Conservation (phyloP, 495 filamentous ascomycete species). For the Aspergillus biplanus region DNA sequence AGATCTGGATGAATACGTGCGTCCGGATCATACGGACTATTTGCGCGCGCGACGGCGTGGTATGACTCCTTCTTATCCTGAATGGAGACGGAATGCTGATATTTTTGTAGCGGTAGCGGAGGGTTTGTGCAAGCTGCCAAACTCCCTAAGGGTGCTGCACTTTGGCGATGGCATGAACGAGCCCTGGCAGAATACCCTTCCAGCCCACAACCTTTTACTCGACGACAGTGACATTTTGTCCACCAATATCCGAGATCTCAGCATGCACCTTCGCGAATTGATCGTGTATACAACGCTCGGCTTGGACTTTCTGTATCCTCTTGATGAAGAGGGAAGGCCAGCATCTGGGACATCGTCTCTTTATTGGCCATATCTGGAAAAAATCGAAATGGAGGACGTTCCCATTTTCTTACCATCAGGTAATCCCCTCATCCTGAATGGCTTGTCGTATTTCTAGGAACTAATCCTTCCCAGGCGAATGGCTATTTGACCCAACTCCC, state of each 20-base stretch:
- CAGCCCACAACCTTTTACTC: background rate
- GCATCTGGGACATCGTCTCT: background rate
- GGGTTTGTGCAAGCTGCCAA: background rate
- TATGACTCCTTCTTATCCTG: background rate
- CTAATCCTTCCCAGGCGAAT: constrained; percentile 9
- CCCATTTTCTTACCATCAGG: constrained; percentile 1
- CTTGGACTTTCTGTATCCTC: constrained; percentile 11
- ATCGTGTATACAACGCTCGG: background rate
- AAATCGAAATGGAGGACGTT: background rate
- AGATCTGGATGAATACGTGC: background rate
- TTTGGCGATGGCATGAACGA: background rate
- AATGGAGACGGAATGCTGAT: background rate
- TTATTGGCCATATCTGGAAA: constrained; percentile 10
- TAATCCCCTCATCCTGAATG: background rate
- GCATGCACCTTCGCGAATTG: background rate
- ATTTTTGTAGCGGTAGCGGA: background rate
- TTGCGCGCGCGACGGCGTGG: background rate
- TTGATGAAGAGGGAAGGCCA: constrained; percentile 1
- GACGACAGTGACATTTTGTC: constrained; percentile 3
- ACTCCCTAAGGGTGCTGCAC: background rate
- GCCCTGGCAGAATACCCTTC: constrained; percentile 3
- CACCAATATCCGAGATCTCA: background rate
- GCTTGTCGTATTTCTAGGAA: background rate
- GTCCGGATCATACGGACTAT: background rate
- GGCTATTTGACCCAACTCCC: constrained; percentile 5